Evolutionary conservation across 2,329 filamentous ascomycete genomes (phyloP), one percentile per base, ranked within the genome.

Genomic region (Colletotrichum tamarilloi): DNA sequence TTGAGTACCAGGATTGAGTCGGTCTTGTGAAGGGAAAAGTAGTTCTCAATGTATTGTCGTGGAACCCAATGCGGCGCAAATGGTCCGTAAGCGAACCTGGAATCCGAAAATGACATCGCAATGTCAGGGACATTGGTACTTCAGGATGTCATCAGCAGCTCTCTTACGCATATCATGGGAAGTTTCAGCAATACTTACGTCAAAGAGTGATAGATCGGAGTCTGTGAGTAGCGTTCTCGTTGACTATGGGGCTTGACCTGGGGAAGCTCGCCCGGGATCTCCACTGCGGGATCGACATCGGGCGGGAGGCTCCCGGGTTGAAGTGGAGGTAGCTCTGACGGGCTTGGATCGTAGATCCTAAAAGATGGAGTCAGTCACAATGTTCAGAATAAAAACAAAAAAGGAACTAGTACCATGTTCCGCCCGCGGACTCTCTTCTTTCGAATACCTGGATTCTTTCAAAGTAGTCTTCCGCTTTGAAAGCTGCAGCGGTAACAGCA

Each of bases 111-210:
- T 5, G 82, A 84, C 88, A 90, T 90, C 26, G 87, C 87, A 42
- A 89, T 86, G 52, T 87, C 85, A 0, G 88, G 88, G 0, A 90
- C 87, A 62, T 90, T 90, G 1, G 89, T 90, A 1, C 88, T 84
- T 49, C 16, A 8, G 7, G 4, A 1, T 28, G 55, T 38, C 26
- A 59, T 57, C 19, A 62, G 42, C n/a, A 9, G 4, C 1, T 1
- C 11, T 35, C 9, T 35, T 35, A 5, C 32, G 11, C 32, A 35
- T 35, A 12, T 12, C 11, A 35, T 4, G 32, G 9, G 4, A 35
- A 12, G 32, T 12, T 35, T 12, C 32, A 35, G 32, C 32, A 12
- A 35, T 5, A 12, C 85, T 80, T 75, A 88, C 87, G 87, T 89
- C 32, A 90, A 78, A 14, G 83, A 84, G 3, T 84, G 80, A 70